Base-by-base conservation (phyloP, 2,329 filamentous ascomycete genomes). In the Aspergillus hortae region DNA sequence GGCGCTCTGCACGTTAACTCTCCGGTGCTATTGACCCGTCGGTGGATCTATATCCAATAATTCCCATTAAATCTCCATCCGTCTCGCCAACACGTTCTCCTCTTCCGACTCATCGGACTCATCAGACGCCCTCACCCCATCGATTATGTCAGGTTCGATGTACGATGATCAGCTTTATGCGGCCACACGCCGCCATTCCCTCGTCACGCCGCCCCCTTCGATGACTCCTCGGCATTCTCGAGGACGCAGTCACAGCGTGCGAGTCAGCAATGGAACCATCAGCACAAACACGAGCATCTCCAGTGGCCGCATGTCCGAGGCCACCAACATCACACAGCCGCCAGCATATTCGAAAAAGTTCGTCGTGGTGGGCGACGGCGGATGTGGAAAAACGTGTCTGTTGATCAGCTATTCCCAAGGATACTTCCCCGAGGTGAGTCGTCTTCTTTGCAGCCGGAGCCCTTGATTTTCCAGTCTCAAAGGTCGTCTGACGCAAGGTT, bases 371-470 rank as follows among this genome's bases (percentile, higher is more conserved):
- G 94, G 94, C 57, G 94, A 99, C 73, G 94, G 94, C 64, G 94
- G 94, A 57, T 99, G 94, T 74, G 94, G 94, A 65, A 99, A 99
- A 85, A 99, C 94, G 7, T 99, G 94, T 78, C 79, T 99, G 62
- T 80, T 99, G 74, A 99, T 99, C 75, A 96, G 92, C 76, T 99
- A 97, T 79, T 95, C 91, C 67, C 92, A 97, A 77, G 94, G 94
- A 54, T 96, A 96, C 74, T 99, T 99, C 70, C 94, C 94, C 75
- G 92, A 99, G 89, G 94, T 96, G 79, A 61, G 81, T 59, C 36
- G 12, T 11, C 6, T 45, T 35, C 46, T 21, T 7, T 36, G 42
- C 21, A 9, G 12, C 25, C 11, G 11, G 10, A n/a, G 19, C 9
- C 15, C 17, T 25, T 7, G 30, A 32, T 35, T 1, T 17, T 25